These are phyloP conservation scores for Fusarium redolens DNA, from an alignment of 2,329 filamentous ascomycete genomes.

Conservation along the genomic window DNA sequence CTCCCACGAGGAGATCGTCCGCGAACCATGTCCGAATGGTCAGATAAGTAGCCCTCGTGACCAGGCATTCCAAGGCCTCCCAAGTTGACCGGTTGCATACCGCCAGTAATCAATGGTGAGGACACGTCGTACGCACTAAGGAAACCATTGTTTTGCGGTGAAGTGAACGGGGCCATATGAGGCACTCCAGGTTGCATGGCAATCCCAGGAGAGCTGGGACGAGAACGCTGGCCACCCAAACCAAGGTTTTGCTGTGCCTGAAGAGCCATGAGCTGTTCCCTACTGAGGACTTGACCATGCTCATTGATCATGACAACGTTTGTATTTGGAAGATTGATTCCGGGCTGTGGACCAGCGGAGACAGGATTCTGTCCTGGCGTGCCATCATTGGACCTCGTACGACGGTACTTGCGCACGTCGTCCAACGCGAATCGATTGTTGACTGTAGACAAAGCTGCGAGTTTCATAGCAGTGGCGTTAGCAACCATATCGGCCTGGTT, in stretches of 20 bases:
- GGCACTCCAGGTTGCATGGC: conserved; percentile 77
- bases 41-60: conserved; percentile 89
- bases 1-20: conserved; percentile 93
- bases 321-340: conserved; percentile 72
- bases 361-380: conserved; percentile 72
- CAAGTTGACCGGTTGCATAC: conserved; percentile 77
- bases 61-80: conserved; percentile 76
- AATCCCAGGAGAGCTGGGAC: conserved; percentile 89
- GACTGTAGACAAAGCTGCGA: conserved; percentile 94
- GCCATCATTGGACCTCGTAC: conserved; percentile 86
- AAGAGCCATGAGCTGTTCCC: conserved; percentile 85
- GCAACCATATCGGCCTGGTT: conserved; percentile 97
- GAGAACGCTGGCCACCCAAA: conserved; percentile 79
- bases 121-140: conserved; percentile 85
- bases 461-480: conserved; percentile 98
- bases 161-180: conserved; percentile 77
- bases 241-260: conserved; percentile 74
- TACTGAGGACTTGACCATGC: conserved; percentile 85
- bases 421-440: conserved; percentile 98
- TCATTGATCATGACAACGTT: conserved; percentile 96
- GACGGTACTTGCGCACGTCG: conserved; percentile 95
- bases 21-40: conserved; percentile 90
- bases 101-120: conserved; percentile 76
- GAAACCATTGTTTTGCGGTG: conserved; percentile 95
- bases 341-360: conserved; percentile 71